Percentiles rank a stretch among this genome's conserved stretches.
phyloP scores from a whole-genome alignment of 805 yeast genomes.

The Candida silvicultrix region DNA sequence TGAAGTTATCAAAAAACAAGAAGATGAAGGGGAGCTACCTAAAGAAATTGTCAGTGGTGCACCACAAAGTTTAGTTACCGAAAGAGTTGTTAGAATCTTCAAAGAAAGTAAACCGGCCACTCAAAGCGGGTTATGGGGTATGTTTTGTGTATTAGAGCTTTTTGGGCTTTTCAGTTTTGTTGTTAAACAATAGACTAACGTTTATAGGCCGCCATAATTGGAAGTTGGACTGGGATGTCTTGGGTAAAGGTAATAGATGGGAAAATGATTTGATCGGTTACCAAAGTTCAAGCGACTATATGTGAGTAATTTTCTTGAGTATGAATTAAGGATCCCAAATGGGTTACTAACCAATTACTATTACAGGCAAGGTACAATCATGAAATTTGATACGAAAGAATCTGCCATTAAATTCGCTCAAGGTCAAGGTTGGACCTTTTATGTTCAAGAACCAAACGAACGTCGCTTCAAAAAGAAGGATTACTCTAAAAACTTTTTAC shows the following conservation, averaged over 20 bases:
- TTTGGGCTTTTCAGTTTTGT: too few species aligned
- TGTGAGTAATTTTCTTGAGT: slow-evolving; percentile 31
- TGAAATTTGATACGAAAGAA: slow-evolving; percentile 70
- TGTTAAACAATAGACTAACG: too few species aligned
- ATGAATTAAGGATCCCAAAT: too few species aligned
- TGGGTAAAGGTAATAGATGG: slow-evolving; percentile 77
- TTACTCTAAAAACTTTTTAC: slow-evolving; percentile 66
- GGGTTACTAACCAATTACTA: background rate
- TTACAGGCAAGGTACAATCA: slow-evolving; percentile 53
- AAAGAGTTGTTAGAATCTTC: slow-evolving; percentile 70
- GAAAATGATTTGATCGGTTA: slow-evolving; percentile 86
- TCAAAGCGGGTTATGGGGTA: slow-evolving; percentile 52
- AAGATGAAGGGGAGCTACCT: slow-evolving; percentile 26
- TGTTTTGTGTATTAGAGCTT: too few species aligned
- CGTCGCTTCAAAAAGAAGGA: slow-evolving; percentile 71
- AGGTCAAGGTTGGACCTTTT: slow-evolving; percentile 82
- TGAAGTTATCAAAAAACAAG: slow-evolving; percentile 12
- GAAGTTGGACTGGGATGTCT: slow-evolving; percentile 81
- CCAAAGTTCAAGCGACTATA: slow-evolving; percentile 72
- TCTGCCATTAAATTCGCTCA: slow-evolving; percentile 75
- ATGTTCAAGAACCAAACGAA: slow-evolving; percentile 73
- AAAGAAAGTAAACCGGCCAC: slow-evolving; percentile 77
- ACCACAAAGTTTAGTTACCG: slow-evolving; percentile 52
- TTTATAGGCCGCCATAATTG: slow-evolving; percentile 39
- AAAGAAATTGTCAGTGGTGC: slow-evolving; percentile 74